Evolutionary conservation across 306 rosid genomes (phyloP).

Genomic region (Amphicarpaea edgeworthii): DNA sequence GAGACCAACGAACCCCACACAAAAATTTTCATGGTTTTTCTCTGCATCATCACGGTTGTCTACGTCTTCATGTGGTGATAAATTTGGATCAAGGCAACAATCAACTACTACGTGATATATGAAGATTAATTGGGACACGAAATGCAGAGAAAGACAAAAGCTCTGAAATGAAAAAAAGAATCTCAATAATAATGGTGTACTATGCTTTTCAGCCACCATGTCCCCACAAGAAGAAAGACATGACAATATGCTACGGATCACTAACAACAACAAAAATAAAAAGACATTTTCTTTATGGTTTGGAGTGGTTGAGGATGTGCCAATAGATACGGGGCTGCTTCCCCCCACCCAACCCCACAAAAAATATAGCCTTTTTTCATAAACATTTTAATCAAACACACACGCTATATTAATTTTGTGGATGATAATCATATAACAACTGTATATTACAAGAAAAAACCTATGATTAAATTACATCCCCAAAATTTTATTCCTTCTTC

Average conservation of each 20-base stretch:
- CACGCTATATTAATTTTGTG: neutral
- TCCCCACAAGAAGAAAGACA: constrained; percentile 42
- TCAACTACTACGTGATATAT: neutral
- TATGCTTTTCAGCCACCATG: constrained; percentile 44
- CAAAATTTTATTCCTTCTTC: constrained; percentile 52
- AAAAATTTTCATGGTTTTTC: neutral
- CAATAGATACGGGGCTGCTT: constrained; percentile 15
- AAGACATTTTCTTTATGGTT: constrained; percentile 3
- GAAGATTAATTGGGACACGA: neutral
- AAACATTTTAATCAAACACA: neutral
- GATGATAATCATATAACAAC: constrained; percentile 20
- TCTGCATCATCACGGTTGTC: too few species aligned
- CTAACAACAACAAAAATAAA: neutral
- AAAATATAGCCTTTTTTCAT: neutral
- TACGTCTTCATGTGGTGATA: too few species aligned
- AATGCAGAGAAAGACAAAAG: constrained; percentile 38
- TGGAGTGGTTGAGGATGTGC: constrained; percentile 35
- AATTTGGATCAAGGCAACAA: neutral
- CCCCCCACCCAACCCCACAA: constrained; percentile 29
- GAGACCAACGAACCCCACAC: constrained; percentile 26
- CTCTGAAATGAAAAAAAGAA: constrained; percentile 34
- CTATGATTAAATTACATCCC: constrained; percentile 24
- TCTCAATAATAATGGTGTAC: constrained; percentile 37
- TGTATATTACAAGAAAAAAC: neutral
- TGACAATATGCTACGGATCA: neutral